Base-by-base conservation (phyloP, 2,329 filamentous ascomycete genomes). In the Clarireedia homoeocarpa region DNA sequence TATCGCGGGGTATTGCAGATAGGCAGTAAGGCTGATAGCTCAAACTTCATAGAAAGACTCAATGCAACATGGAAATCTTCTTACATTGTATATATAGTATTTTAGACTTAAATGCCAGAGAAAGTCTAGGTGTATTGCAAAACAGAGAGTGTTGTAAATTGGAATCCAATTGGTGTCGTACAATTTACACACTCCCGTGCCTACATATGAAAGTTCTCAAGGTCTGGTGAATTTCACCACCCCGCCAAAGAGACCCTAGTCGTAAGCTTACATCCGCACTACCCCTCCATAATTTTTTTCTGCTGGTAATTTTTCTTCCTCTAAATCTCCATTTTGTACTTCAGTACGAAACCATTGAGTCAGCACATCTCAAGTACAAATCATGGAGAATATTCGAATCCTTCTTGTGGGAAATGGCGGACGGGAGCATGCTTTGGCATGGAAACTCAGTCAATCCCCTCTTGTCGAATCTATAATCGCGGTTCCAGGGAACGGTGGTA, bases 361-460 rank as follows among this genome's bases (percentile, higher is more conserved):
- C 6, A 17, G 15, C 23, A 40, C 23, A 34, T 6, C 30, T 3
- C 20, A 50, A 40, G 55, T 30, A 30, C 20, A 39, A n/a, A 58
- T 34, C 4, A 65, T 65, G 61, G 59, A 61, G 39, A 44, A 56
- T 26, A 58, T 66, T 55, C 81, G 84, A 64, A 79, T 96, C 64
- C 84, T 97, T 61, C 84, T 97, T 61, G 84, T 97, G 63, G 92
- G 94, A 67, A 95, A 92, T 70, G 94, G 94, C 63, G 94, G 92
- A 65, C 85, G 94, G 66, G 94, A 99, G 75, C 91, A 97, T 73
- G 89, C 91, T 48, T 81, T 96, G 61, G 91, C 91, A 44, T 97
- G 91, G 91, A 96, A 95, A 74, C 78, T 97, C 60, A 83, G 85
- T 68, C 87, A 95, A 71, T 96, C 91, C 15, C 77, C 85, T 44